These are phyloP conservation scores for Nannizzia gypsea DNA, from an alignment of 2,329 filamentous ascomycete genomes.

Conservation along the genomic window DNA sequence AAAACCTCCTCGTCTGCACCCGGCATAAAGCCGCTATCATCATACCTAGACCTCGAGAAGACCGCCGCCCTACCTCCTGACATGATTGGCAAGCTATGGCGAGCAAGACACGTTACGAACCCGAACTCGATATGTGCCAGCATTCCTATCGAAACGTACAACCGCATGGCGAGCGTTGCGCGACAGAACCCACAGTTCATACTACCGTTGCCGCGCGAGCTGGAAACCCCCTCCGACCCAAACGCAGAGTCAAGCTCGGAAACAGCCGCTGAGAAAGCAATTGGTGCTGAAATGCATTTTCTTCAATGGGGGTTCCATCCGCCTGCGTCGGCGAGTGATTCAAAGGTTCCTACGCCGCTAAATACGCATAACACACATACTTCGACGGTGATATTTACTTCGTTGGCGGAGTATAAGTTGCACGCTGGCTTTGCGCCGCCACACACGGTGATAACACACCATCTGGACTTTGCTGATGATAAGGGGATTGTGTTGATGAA, in stretches of 20 bases:
- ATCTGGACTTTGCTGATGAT: slow-evolving; percentile 62
- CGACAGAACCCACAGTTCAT: slow-evolving; percentile 76
- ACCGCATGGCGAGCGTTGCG: slow-evolving; percentile 58
- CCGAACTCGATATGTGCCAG: slow-evolving; percentile 70
- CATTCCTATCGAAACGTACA: slow-evolving; percentile 63
- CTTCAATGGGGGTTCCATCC: slow-evolving; percentile 90
- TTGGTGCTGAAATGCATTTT: slow-evolving; percentile 76
- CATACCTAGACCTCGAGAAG: slow-evolving; percentile 71
- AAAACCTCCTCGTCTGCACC: slow-evolving; percentile 23
- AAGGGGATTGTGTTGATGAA: slow-evolving; percentile 78
- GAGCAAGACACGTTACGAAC: slow-evolving; percentile 66
- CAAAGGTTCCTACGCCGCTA: slow-evolving; percentile 16
- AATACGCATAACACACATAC: slow-evolving; percentile 43
- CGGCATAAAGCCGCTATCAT: slow-evolving; percentile 53
- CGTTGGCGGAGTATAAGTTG: slow-evolving; percentile 83
- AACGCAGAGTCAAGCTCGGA: slow-evolving; percentile 32
- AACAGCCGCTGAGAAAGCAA: slow-evolving; percentile 35
- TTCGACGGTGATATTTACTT: slow-evolving; percentile 78
- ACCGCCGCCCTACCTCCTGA: slow-evolving; percentile 58
- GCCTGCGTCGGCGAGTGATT: slow-evolving; percentile 34
- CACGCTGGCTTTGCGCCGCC: slow-evolving; percentile 80
- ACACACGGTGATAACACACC: slow-evolving; percentile 88
- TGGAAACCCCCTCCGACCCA: slow-evolving; percentile 21
- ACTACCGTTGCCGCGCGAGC: slow-evolving; percentile 56
- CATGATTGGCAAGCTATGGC: slow-evolving; percentile 83